Base-by-base conservation (phyloP, 805 yeast genomes). In the Metschnikowia cubensis region DNA sequence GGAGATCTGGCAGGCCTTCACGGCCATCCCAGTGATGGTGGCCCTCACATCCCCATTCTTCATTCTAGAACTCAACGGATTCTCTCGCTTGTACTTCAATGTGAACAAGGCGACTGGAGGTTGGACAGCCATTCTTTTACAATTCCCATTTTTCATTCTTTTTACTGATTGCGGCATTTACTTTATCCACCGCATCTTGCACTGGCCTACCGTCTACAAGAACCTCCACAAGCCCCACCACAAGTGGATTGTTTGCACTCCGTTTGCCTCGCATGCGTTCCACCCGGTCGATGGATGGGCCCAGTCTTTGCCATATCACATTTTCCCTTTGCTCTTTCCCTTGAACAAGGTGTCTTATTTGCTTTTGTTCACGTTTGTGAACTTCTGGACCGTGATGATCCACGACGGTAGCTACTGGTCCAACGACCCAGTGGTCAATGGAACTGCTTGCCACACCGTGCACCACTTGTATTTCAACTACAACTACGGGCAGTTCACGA, bases 211-310 rank as follows among this genome's bases (percentile, higher is more conserved):
- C 15, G 85, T 94, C 37, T 94, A 94, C 81, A 91, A 86, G 74
- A 68, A 62, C 22, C 74, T 94, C 54, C 99, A 94, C 75, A 94
- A 94, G 74, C 97, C 97, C 11, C 99, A 94, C 70, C 99, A 94
- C 79, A 94, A 94, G 73, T 94, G 99, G 99, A 83, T 94, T 59
- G 97, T 94, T 37, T 92, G 98, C 54, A 92, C 99, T 8, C 99
- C 99, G 40, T 94, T 86, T 72, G 99, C 99, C 0, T 89, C 96
- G 7, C 97, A 91, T 65, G 97, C 98, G 22, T 94, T 94, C 89
- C 96, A 94, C 70, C 98, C 99, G 13, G 87, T 94, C 47, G 99
- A 94, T 62, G 99, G 99, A 36, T 94, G 87, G 74, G 74, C 82
- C 52, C 99, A 94, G 75, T 86, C 96, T 35, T 66, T 94, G 56